Evolutionary conservation across 2,329 filamentous ascomycete species (phyloP).

Genomic region (Diaporthe sp.): DNA sequence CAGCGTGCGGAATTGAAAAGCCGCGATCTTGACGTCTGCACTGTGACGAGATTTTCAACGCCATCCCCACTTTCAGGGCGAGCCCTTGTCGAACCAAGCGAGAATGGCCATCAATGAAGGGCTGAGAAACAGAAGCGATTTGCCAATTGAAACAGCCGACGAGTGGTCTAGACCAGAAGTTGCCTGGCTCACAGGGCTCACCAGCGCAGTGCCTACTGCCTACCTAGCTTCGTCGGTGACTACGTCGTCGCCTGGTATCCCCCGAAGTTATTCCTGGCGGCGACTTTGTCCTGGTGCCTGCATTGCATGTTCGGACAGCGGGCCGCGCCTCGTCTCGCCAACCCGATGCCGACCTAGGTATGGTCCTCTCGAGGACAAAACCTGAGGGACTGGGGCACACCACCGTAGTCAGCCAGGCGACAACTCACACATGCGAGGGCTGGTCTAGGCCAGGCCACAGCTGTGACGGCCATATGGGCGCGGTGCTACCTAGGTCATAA

Average conservation of each 20-base stretch:
- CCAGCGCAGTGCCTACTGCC: background rate
- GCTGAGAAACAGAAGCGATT: conserved; percentile 23
- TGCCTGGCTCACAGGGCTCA: conserved; percentile 21
- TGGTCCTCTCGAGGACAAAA: background rate
- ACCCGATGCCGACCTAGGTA: background rate
- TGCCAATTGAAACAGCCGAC: conserved; percentile 24
- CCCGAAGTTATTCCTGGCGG: conserved; percentile 6
- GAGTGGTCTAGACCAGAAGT: conserved; percentile 31
- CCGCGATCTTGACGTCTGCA: conserved; percentile 17
- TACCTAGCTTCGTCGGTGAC: background rate
- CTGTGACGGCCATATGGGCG: background rate
- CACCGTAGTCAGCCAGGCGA: background rate
- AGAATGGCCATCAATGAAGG: conserved; percentile 32
- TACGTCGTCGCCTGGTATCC: background rate
- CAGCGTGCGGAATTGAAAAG: background rate
- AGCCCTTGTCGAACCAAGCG: conserved; percentile 16
- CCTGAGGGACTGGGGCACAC: background rate
- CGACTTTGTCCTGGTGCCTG: conserved; percentile 19
- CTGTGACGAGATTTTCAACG: conserved; percentile 34
- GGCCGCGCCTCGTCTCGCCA: conserved; percentile 23
- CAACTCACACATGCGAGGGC: background rate
- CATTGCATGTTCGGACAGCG: conserved; percentile 27
- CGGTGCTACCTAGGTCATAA: conserved; percentile 24
- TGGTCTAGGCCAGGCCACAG: background rate
- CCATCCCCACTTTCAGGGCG: conserved; percentile 32